Conservation (phyloP, 345 rosid species). For the Orychophragmus violaceus region DNA sequence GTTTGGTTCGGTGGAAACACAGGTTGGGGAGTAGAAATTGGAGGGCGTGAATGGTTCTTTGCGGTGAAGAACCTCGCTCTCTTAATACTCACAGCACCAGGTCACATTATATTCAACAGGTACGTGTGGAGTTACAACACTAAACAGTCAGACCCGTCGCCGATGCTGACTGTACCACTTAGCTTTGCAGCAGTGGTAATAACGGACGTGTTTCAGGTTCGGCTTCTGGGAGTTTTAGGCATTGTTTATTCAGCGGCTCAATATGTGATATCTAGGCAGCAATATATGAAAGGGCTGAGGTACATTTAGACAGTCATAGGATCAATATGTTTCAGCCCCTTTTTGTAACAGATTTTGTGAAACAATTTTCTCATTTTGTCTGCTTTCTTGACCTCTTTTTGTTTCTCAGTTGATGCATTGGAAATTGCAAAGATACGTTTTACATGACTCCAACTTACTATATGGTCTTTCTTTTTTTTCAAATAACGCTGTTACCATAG, state of each 20-base stretch:
- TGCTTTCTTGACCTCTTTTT: not conserved
- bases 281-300: conserved; percentile 79
- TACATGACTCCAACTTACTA: not conserved
- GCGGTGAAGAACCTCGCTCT: conserved; percentile 85
- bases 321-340: not conserved
- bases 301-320: too few relatives aligned
- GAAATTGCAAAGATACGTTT: conserved; percentile 16
- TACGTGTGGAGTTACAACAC: conserved; percentile 79
- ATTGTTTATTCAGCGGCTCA: conserved; percentile 70
- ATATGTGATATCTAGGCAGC: conserved; percentile 91
- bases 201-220: conserved; percentile 74
- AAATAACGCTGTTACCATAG: too few relatives aligned
- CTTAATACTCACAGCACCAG: conserved; percentile 77
- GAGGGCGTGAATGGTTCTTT: conserved; percentile 92
- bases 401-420: conserved; percentile 11
- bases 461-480: too few relatives aligned
- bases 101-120: conserved; percentile 83
- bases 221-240: conserved; percentile 75
- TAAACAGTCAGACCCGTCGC: conserved; percentile 54
- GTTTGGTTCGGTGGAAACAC: conserved; percentile 72
- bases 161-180: conserved; percentile 75
- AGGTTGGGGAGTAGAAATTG: conserved; percentile 87
- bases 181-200: conserved; percentile 83
- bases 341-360: too few relatives aligned
- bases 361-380: too few relatives aligned